Base-by-base conservation (phyloP, 225 moss, liverwort and hornwort species). In the Marchantia paleacea region DNA sequence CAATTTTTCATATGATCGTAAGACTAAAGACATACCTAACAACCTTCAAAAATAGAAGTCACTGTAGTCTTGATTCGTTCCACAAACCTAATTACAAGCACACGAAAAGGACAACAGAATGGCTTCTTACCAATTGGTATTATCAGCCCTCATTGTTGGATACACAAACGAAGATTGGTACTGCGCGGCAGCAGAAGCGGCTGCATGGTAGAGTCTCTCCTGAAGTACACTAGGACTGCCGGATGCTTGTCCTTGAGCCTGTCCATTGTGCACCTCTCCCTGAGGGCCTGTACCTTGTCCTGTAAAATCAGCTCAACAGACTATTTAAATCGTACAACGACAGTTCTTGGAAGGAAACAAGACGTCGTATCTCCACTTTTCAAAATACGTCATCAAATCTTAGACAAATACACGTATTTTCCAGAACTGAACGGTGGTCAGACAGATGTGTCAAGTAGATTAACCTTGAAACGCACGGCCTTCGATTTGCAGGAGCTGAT, bases 181-280 rank as follows among this genome's bases (percentile, higher is more conserved):
- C 75, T 91, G 94, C 77, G 87, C 86, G 78, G 86, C 91, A 80
- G 86, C 92, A 63, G 91, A 82, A 79, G 76, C 76, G 70, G 85
- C 95, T 82, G 90, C 87, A 85, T 76, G 85, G 84, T 92, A 90
- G 73, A 92, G 88, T 70, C 89, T 89, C 76, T 90, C 92, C 87
- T 92, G 89, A 55, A 87, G 89, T 80, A 75, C 74, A 31, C 81
- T 85, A 67, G 90, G 83, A 76, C 87, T 89, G 84, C 87, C 93
- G 74, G 93, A 86, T 74, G 87, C 87, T 80, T 91, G 94, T 78
- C 79, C 77, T 58, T 87, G 70, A 62, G 82, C 83, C 77, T 89
- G 90, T 63, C 87, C 89, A 82, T 88, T 85, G 29, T 81, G 81
- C 66, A 87, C 83, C 63, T 89, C 90, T 63, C 92, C 91, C 72